A percentile compares a stretch with the other conserved stretches of the same genome.
These are phyloP conservation scores for Thielaviopsis ethacetica DNA, from an alignment of 2,329 filamentous ascomycete species.

Conservation along the genomic window DNA sequence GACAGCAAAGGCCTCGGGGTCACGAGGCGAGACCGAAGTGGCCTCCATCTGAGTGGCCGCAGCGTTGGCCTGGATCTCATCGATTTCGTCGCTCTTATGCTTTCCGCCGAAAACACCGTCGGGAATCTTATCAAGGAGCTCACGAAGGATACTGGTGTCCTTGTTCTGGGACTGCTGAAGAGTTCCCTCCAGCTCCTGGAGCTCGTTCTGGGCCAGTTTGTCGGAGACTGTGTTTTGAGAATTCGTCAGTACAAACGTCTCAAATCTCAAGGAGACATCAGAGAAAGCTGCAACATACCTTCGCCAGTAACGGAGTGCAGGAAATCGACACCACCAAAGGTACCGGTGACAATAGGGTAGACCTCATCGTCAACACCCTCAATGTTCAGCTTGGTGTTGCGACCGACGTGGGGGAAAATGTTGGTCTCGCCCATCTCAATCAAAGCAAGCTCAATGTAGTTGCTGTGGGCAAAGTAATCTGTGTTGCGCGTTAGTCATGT, in stretches of 20 bases:
- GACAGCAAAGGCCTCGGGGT: constrained; percentile 71
- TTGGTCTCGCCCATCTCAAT: constrained; percentile 70
- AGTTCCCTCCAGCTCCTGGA: constrained; percentile 74
- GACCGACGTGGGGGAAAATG: constrained; percentile 77
- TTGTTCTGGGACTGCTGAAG: constrained; percentile 47
- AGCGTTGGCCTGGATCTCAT: constrained; percentile 65
- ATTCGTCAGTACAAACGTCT: constrained; percentile 11
- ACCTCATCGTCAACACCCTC: constrained; percentile 48
- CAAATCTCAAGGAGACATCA: not conserved
- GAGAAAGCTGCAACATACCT: constrained; percentile 22
- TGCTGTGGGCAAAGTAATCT: constrained; percentile 88
- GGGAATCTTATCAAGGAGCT: constrained; percentile 68
- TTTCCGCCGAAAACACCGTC: constrained; percentile 62
- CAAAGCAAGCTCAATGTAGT: constrained; percentile 76
- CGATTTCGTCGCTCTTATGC: constrained; percentile 57
- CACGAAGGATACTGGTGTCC: constrained; percentile 60
- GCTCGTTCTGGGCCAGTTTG: constrained; percentile 80
- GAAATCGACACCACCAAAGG: constrained; percentile 90
- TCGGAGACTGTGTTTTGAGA: constrained; percentile 47
- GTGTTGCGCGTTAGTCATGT: not conserved
- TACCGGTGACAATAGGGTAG: constrained; percentile 76
- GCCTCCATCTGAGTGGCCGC: constrained; percentile 60
- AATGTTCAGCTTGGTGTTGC: constrained; percentile 52
- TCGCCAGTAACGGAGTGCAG: constrained; percentile 68
- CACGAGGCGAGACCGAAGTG: constrained; percentile 54